phyloP scores from a whole-genome alignment of 129 eudicot genomes.

The Helianthus annuus region HanXRQr2.0-SUNRISE NC_035435.2:9388504-9389003 shows the following conservation, averaged over 20 bases:
- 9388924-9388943: neutral
- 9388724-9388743: neutral
- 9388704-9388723: neutral
- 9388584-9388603: too few species aligned
- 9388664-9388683: neutral
- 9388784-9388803: neutral
- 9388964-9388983: neutral
- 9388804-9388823: neutral
- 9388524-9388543: too few species aligned
- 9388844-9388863: neutral
- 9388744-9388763: neutral
- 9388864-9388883: neutral
- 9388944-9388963: neutral
- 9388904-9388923: neutral
- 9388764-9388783: neutral
- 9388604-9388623: slow-evolving; percentile 5
- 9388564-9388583: too few species aligned
- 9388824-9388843: neutral
- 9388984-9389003: too few species aligned
- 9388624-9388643: neutral
- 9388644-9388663: neutral
- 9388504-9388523: too few species aligned
- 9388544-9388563: too few species aligned
- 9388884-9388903: neutral
- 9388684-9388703: neutral